Conservation (phyloP, 2,329 filamentous ascomycete species). For the Emmonsiellopsis sp. region DNA sequence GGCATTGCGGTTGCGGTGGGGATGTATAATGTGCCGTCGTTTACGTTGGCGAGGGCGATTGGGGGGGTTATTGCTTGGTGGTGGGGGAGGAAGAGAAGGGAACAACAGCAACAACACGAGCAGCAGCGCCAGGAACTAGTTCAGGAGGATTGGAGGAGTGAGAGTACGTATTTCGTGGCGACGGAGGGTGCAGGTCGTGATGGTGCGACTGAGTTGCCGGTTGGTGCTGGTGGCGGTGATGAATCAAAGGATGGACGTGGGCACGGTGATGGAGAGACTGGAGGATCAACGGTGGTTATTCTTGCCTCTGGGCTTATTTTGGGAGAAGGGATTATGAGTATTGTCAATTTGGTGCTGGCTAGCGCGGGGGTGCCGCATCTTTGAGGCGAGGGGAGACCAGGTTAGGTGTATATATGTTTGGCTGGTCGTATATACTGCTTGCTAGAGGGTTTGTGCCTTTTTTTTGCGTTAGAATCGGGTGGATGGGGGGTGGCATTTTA, state of each 20-base stretch:
- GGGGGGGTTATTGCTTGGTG: constrained; percentile 72
- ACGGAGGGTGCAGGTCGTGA: background rate
- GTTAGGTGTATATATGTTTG: background rate
- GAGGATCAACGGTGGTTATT: constrained; percentile 66
- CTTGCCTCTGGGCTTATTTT: constrained; percentile 83
- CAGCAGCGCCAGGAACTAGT: background rate
- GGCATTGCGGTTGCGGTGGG: constrained; percentile 95
- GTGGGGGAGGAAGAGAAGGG: constrained; percentile 48
- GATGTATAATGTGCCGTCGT: constrained; percentile 97
- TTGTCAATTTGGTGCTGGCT: constrained; percentile 77
- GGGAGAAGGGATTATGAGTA: constrained; percentile 84
- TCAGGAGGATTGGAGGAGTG: too few relatives aligned
- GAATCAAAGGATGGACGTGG: constrained; percentile 11
- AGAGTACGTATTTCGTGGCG: too few relatives aligned
- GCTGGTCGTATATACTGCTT: background rate
- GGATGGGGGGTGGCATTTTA: too few relatives aligned
- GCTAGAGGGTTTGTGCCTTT: background rate
- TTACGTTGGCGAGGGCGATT: constrained; percentile 78
- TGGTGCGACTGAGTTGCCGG: background rate
- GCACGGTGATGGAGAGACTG: constrained; percentile 20
- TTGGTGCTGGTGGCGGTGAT: constrained; percentile 34
- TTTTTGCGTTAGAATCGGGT: background rate
- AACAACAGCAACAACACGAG: background rate
- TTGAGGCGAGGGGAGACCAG: background rate
- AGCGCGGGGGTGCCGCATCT: constrained; percentile 68